Conservation (phyloP, 2,329 filamentous ascomycete species). For the Xylogone sp. region DNA sequence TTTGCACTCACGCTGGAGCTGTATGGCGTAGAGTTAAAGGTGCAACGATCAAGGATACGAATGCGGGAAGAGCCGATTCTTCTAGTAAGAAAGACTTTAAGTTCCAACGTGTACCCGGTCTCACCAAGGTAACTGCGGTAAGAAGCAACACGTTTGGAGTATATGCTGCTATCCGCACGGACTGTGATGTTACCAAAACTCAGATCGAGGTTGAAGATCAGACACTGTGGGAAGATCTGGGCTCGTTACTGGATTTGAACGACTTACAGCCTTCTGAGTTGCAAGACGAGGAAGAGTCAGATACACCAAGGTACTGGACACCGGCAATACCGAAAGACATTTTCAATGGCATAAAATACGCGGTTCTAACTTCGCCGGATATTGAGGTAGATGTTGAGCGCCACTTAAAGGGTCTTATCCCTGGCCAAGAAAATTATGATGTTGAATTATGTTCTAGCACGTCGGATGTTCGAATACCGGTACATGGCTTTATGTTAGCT, state of each 20-base stretch:
- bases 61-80: constrained; percentile 43
- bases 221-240: constrained; percentile 70
- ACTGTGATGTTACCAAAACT: constrained; percentile 75
- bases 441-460: constrained; percentile 50
- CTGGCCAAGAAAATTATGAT: constrained; percentile 34
- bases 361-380: constrained; percentile 59
- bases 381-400: constrained; percentile 59
- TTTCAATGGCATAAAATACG: constrained; percentile 46
- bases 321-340: constrained; percentile 45
- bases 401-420: constrained; percentile 40
- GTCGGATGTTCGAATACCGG: constrained; percentile 70
- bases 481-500: constrained; percentile 77
- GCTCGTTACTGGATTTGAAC: constrained; percentile 64
- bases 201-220: constrained; percentile 64
- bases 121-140: constrained; percentile 81
- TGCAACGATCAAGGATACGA: constrained; percentile 69
- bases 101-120: constrained; percentile 83
- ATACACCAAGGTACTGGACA: constrained; percentile 38
- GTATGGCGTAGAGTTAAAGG: constrained; percentile 89
- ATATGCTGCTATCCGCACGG: constrained; percentile 81
- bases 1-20: constrained; percentile 87
- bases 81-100: constrained; percentile 83
- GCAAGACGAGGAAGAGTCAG: constrained; percentile 36
- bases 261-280: constrained; percentile 46
- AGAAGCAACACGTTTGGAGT: constrained; percentile 86